Evolutionary conservation across 2,329 filamentous ascomycete species (phyloP), one percentile per base, ranked within the genome.

Genomic region (Scytalidium sp.): DNA sequence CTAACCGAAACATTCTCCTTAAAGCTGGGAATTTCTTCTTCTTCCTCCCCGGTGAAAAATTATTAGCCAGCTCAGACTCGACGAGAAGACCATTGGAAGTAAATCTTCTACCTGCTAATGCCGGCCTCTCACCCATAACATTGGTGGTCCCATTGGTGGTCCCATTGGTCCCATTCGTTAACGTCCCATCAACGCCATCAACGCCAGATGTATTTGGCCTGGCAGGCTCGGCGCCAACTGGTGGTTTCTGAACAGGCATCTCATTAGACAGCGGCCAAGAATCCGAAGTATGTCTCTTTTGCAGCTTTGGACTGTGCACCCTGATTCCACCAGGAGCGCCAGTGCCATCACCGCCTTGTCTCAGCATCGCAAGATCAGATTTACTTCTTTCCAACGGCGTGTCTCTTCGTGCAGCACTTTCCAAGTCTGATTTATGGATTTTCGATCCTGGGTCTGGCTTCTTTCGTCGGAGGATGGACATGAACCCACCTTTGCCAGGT

Each of bases 1-100:
- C 68, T 45, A 83, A 64, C 44, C 75, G 73, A 67, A 90, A 87
- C 65, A 86, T 85, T 64, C 75, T 80, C 64, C 86, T 80, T 63
- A 90, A 67, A 48, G 74, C 70, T 40, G 77, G 76, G 66, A 90
- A 89, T 67, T 85, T 87, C 76, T 88, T 89, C 71, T 79, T 81
- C 70, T 78, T 80, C 47, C 49, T 58, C 36, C 39, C 47, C 4
- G 39, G 8, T 19, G 32, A 6, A 8, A 36, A 15, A 43, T 7
- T 42, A 20, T 23, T 40, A 3, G 21, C 50, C 17, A 55, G 19
- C 52, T 60, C 60, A 25, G 59, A n/a, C n/a, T n/a, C 53, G 22
- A 29, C 51, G 20, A 27, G 44, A 21, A 63, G 36, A 0, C 61
- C 60, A 29, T 59, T 59, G 41, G 56, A 58, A 7, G 63, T 64